Evolutionary conservation across 2,329 filamentous ascomycete species (phyloP), one percentile per base, ranked within the genome.

Genomic region (Aspergillus persii): DNA sequence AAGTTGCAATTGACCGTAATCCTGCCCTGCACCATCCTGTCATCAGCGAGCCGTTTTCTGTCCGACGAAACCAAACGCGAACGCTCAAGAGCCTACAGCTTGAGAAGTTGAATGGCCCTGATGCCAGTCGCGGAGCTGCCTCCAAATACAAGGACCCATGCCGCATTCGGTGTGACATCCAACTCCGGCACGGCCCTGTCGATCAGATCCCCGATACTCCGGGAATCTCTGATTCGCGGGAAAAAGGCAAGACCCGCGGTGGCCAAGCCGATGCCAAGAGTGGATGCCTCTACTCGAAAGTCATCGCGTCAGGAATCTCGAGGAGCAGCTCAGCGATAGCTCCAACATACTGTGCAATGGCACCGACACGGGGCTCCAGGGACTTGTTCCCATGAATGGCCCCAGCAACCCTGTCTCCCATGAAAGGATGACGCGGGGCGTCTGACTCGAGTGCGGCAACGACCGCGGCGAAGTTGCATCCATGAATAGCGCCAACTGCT

Each of bases 41-140:
- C 50, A 44, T 23, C 54, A 51, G 30, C 33, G 33, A 56, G 33
- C 11, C 33, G 7, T 39, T 30, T 50, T 15, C 26, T 46, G 36
- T 41, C 47, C 47, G 41, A 47, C 26, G 41, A 47, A 30, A 54
- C 26, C 36, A 44, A 54, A 54, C 41, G 23, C 27, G 26, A 47
- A 47, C 39, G 39, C 54, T 57, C 51, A 54, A 52, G 41, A 18
- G 65, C 66, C 62, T 60, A 75, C 66, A 70, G 55, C 39, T 69
- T 74, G 15, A 79, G 63, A 12, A 82, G 50, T 63, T 84, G 81
- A 3, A 81, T 74, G 0, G 77, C 79, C 54, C 76, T 66, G 1
- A 76, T 78, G 0, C 80, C 81, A 0, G 71, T 76, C 0, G 79
- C 69, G 1, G 79, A 80, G 36, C 69, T 71, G 2, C 80, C 82